Conservation (phyloP, 495 filamentous ascomycete genomes). For the Bacidia gigantensis region DNA sequence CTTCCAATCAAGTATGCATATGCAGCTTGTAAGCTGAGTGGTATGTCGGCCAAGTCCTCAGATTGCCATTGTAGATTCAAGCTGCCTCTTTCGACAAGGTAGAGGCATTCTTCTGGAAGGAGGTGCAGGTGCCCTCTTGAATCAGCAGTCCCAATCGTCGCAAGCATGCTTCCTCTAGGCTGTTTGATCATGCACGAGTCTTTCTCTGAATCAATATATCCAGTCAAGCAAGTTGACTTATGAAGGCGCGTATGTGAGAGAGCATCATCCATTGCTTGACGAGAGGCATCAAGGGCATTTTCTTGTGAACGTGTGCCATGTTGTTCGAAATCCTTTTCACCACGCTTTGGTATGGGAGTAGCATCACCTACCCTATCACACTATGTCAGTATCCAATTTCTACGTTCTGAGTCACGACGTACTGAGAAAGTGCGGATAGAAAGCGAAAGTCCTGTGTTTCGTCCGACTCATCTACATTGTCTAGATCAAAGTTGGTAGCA, state of each 20-base stretch:
- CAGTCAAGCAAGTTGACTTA: conserved; percentile 37
- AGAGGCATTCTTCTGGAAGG: conserved; percentile 85
- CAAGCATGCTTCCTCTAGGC: conserved; percentile 39
- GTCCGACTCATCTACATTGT: conserved; percentile 57
- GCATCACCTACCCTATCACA: neutral
- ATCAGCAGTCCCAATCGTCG: conserved; percentile 43
- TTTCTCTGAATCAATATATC: conserved; percentile 38
- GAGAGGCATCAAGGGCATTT: conserved; percentile 58
- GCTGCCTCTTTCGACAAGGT: conserved; percentile 71
- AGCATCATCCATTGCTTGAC: conserved; percentile 83
- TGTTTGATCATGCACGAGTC: conserved; percentile 23
- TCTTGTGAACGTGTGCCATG: conserved; percentile 75
- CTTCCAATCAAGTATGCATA: conserved; percentile 66
- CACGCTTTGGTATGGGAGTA: conserved; percentile 49
- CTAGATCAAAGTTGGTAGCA: neutral
- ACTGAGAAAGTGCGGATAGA: conserved; percentile 46
- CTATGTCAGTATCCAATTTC: neutral
- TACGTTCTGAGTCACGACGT: conserved; percentile 1
- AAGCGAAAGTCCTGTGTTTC: conserved; percentile 83
- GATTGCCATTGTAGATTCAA: conserved; percentile 73
- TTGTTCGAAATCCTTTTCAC: conserved; percentile 93
- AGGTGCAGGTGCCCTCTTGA: conserved; percentile 56
- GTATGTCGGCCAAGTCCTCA: conserved; percentile 45
- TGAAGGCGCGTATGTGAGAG: conserved; percentile 60
- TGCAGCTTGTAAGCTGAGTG: conserved; percentile 79